Conservation (phyloP, 257 asterid species). For the Jasminum sambac region DNA sequence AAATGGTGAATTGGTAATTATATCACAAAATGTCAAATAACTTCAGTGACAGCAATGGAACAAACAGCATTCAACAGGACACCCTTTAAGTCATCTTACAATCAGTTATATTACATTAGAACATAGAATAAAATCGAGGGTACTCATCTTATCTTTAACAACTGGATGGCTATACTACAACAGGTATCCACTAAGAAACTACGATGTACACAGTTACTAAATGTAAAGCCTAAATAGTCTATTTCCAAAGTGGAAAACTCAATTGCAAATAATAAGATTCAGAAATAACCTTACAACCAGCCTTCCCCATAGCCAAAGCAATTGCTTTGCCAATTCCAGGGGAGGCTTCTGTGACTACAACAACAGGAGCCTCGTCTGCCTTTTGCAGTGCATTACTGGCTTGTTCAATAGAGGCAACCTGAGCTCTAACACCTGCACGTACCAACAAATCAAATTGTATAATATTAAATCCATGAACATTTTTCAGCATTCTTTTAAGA, state of each 20-base stretch:
- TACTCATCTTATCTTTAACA: neutral
- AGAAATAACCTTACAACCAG: constrained; percentile 86
- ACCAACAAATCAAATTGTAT: neutral
- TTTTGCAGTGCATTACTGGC: constrained; percentile 47
- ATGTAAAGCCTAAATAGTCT: neutral
- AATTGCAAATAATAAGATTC: neutral
- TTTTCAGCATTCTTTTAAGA: neutral
- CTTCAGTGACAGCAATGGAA: neutral
- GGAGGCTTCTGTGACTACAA: constrained; percentile 91
- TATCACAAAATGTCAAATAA: neutral
- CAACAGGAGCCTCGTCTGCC: constrained; percentile 80
- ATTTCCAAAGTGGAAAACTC: neutral
- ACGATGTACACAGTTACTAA: neutral
- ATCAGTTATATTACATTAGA: too few relatives aligned
- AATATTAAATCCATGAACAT: neutral
- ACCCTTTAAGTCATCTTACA: neutral
- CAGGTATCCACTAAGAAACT: neutral
- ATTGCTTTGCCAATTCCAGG: constrained; percentile 94
- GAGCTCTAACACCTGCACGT: constrained; percentile 65
- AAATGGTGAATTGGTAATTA: neutral
- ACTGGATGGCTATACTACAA: neutral
- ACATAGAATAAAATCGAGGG: neutral
- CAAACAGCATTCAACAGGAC: neutral
- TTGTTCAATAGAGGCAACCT: constrained; percentile 63
- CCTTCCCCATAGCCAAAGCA: constrained; percentile 86